Conservation (phyloP, 2,329 filamentous ascomycete genomes). For the Exophiala calicioides region DNA sequence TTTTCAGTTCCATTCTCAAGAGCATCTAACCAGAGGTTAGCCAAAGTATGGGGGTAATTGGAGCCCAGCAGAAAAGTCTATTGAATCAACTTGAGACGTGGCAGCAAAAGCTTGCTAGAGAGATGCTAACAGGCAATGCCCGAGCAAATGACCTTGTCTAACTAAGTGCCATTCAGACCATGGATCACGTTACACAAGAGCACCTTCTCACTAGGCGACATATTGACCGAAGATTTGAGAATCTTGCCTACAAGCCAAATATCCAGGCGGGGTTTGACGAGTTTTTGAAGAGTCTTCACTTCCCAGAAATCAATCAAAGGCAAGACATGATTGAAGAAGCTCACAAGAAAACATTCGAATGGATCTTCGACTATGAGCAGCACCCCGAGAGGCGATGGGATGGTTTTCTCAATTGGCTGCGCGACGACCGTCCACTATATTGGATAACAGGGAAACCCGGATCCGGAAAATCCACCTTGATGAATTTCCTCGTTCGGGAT, state of each 20-base stretch:
- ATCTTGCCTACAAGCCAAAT: not conserved
- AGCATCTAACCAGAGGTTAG: no score
- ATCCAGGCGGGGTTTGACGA: not conserved
- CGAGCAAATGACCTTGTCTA: not conserved
- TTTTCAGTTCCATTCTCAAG: no score
- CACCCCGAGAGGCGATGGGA: constrained; percentile 3
- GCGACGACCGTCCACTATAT: not conserved
- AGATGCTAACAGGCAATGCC: constrained; percentile 1
- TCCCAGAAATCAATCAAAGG: not conserved
- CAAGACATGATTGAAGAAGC: constrained; percentile 5
- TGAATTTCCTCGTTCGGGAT: constrained; percentile 12
- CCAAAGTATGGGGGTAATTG: constrained; percentile 5
- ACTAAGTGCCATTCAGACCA: not conserved
- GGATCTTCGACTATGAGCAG: not conserved
- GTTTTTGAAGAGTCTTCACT: constrained; percentile 4
- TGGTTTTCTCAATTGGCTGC: not conserved
- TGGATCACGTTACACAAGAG: not conserved
- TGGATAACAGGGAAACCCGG: constrained; percentile 7
- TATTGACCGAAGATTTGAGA: not conserved
- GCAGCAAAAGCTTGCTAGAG: not conserved
- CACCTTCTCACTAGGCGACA: constrained; percentile 2
- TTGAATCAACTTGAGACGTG: not conserved
- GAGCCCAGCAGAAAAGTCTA: constrained; percentile 3
- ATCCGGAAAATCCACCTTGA: constrained; percentile 11
- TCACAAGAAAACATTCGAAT: constrained; percentile 5